A percentile compares a stretch with the other conserved stretches of the same genome.
phyloP scores from a whole-genome alignment of 2,329 filamentous ascomycete genomes.

The Annulohypoxylon truncatum region DNA sequence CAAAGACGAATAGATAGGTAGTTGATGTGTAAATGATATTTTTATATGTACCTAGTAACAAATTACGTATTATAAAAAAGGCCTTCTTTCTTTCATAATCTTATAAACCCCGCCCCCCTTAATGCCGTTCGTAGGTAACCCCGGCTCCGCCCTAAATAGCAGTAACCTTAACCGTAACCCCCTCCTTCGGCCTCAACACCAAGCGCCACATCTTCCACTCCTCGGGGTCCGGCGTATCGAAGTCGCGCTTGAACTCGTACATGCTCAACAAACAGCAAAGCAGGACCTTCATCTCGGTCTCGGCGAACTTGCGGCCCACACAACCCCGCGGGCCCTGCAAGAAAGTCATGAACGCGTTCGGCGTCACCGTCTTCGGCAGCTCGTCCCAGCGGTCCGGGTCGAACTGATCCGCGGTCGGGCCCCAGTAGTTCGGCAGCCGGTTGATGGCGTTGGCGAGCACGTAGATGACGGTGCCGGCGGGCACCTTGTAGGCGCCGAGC shows the following conservation, averaged over 20 bases:
- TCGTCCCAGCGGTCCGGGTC: slow-evolving; percentile 58
- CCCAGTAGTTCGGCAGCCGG: slow-evolving; percentile 55
- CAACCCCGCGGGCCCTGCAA: slow-evolving; percentile 49
- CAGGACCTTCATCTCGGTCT: slow-evolving; percentile 52
- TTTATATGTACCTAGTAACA: no score
- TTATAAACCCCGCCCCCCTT: no score
- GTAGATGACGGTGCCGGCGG: slow-evolving; percentile 57
- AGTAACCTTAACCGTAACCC: slow-evolving; percentile 54
- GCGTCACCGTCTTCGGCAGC: slow-evolving; percentile 51
- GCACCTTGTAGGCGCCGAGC: slow-evolving; percentile 55
- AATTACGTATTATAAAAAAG: no score
- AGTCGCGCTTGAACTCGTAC: slow-evolving; percentile 52
- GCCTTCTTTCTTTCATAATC: no score
- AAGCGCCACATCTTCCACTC: slow-evolving; percentile 62
- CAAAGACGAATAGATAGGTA: no score
- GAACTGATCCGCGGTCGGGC: slow-evolving; percentile 54
- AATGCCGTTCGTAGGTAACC: no score
- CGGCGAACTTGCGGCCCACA: slow-evolving; percentile 49
- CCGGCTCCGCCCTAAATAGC: slow-evolving; percentile 32
- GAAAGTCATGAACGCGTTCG: slow-evolving; percentile 52
- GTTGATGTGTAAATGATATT: no score
- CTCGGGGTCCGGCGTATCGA: slow-evolving; percentile 55
- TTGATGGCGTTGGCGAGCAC: slow-evolving; percentile 57
- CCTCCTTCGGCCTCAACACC: slow-evolving; percentile 58
- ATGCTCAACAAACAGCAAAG: slow-evolving; percentile 50